Conservation (phyloP, 2,329 filamentous ascomycete species). For the Stachybotrys echinatus region DNA sequence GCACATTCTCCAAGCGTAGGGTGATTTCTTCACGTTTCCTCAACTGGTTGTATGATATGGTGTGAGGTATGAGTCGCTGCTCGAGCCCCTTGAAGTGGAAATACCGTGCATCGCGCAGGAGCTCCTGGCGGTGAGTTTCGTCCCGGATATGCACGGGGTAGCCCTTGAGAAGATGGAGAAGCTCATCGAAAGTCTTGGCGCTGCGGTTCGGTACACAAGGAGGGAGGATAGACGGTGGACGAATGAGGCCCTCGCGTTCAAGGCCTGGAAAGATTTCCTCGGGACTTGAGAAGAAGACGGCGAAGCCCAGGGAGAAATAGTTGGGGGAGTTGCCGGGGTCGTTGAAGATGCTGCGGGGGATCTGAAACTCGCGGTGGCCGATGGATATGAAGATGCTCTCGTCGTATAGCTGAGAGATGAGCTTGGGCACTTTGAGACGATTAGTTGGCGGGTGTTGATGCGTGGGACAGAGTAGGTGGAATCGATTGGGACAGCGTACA, state of each 20-base stretch:
- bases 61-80: conserved; percentile 75
- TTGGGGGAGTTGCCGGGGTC: conserved; percentile 88
- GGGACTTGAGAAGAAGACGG: conserved; percentile 77
- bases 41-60: conserved; percentile 68
- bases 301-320: conserved; percentile 89
- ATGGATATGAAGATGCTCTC: conserved; percentile 91
- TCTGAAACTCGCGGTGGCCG: conserved; percentile 80
- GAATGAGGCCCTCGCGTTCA: conserved; percentile 69
- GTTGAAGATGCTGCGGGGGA: conserved; percentile 82
- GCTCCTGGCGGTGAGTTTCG: conserved; percentile 68
- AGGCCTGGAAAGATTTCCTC: conserved; percentile 82
- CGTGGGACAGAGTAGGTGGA: too few species aligned
- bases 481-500: conserved; percentile 41
- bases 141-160: conserved; percentile 74
- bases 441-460: background rate
- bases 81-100: conserved; percentile 91
- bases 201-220: conserved; percentile 76
- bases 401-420: conserved; percentile 87
- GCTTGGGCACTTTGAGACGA: conserved; percentile 61
- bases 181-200: conserved; percentile 77
- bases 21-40: conserved; percentile 68
- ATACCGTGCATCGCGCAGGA: conserved; percentile 84
- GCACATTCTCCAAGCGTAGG: conserved; percentile 78
- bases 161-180: conserved; percentile 76
- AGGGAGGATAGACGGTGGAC: conserved; percentile 80